Evolutionary conservation across 1,139 yeast species (phyloP).

Genomic region (Scheffersomyces segobiensis): DNA sequence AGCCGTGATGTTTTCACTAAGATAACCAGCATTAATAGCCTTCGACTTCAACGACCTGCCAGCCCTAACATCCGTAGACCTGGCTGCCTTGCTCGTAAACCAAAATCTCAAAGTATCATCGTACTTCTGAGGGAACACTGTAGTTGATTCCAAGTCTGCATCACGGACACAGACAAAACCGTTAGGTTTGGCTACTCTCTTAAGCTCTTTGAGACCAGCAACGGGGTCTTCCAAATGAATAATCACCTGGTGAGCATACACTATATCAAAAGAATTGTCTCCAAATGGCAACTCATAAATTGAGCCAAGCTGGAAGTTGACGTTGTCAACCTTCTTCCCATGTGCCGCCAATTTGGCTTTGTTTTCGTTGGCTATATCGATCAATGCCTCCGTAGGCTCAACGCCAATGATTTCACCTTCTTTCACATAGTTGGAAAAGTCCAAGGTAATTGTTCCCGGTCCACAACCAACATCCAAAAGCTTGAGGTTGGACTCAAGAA

Average conservation of each 20-base stretch:
- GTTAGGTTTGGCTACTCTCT: conserved; percentile 9
- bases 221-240: conserved; percentile 35
- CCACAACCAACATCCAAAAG: conserved; percentile 47
- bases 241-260: conserved; percentile 40
- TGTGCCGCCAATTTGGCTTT: not conserved
- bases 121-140: conserved; percentile 22
- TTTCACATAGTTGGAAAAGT: conserved; percentile 30
- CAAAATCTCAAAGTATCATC: conserved; percentile 9
- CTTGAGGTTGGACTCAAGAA: conserved; percentile 23
- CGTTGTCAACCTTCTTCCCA: conserved; percentile 16
- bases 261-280: conserved; percentile 39
- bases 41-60: conserved; percentile 16
- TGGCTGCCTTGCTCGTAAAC: conserved; percentile 5
- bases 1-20: conserved; percentile 9
- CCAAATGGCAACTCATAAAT: conserved; percentile 31
- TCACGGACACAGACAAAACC: conserved; percentile 30
- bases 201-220: conserved; percentile 8
- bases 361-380: conserved; percentile 24
- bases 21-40: conserved; percentile 23
- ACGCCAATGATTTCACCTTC: conserved; percentile 32
- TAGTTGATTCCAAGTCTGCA: conserved; percentile 21
- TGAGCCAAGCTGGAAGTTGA: conserved; percentile 30
- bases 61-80: conserved; percentile 15
- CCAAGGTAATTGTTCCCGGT: conserved; percentile 41
- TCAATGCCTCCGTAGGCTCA: conserved; percentile 31